These are phyloP conservation scores for Chalciporus chontae DNA, from an alignment of 768 basidiomycete genomes.

Conservation along the genomic window DNA sequence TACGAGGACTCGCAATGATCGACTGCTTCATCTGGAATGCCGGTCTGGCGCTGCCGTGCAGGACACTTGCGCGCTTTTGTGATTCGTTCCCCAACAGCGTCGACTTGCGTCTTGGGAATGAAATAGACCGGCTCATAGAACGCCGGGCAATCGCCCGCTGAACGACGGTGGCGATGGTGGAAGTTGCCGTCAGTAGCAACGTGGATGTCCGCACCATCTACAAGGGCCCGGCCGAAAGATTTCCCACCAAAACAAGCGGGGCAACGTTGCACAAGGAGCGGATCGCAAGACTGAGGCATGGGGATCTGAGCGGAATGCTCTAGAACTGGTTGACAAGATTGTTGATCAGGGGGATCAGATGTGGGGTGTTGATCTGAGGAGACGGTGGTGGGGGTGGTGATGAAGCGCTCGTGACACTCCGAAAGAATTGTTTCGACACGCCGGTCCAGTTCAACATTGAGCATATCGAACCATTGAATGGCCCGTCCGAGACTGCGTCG, in stretches of 20 bases:
- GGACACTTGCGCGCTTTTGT: conserved; percentile 13
- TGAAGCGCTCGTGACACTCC: not conserved
- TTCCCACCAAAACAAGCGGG: conserved; percentile 30
- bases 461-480: conserved; percentile 29
- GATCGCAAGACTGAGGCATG: not conserved
- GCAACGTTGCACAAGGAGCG: conserved; percentile 19
- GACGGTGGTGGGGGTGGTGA: no score
- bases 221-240: conserved; percentile 7
- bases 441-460: conserved; percentile 13
- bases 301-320: conserved; percentile 8
- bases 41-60: not conserved
- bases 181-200: conserved; percentile 17
- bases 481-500: conserved; percentile 23
- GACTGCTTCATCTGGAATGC: conserved; percentile 29
- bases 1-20: conserved; percentile 33
- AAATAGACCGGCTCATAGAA: not conserved
- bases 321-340: not conserved
- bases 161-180: not conserved
- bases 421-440: conserved; percentile 2
- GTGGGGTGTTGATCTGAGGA: no score
- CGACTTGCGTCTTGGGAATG: conserved; percentile 22
- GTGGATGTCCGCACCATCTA: conserved; percentile 34
- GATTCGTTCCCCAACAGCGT: conserved; percentile 29
- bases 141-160: not conserved
- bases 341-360: not conserved